These are phyloP conservation scores for Eucalyptus curtisii DNA, from an alignment of 345 rosid species.

Conservation along the genomic window DNA sequence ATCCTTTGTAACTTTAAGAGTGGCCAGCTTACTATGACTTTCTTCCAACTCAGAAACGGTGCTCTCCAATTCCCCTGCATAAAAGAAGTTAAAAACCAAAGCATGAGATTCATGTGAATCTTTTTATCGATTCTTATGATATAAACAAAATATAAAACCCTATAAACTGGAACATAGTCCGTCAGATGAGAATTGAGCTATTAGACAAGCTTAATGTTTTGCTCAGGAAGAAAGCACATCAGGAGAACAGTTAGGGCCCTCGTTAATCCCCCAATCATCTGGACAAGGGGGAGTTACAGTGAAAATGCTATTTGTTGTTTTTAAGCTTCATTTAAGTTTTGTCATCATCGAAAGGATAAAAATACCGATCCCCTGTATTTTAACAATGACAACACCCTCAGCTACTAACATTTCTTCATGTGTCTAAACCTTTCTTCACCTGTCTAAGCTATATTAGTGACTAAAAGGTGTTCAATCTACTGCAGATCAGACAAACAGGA, in stretches of 20 bases:
- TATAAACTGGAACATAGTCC: not conserved
- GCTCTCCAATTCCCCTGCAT: slow-evolving; percentile 66
- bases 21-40: slow-evolving; percentile 49
- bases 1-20: slow-evolving; percentile 78
- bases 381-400: not conserved
- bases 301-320: not conserved
- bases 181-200: not conserved
- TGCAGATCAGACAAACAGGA: not conserved
- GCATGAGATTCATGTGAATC: not conserved
- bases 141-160: not conserved
- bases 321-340: not conserved
- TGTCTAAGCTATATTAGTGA: not conserved
- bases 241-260: not conserved
- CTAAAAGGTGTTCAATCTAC: not conserved
- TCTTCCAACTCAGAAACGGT: slow-evolving; percentile 52
- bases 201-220: not conserved
- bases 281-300: not conserved
- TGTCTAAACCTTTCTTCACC: not conserved
- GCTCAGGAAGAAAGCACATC: not conserved
- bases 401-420: not conserved
- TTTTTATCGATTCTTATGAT: not conserved
- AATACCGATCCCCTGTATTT: not conserved
- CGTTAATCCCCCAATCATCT: not conserved
- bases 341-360: not conserved
- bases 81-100: slow-evolving; percentile 3